Base-by-base conservation (phyloP, 2,329 filamentous ascomycete genomes). In the Beauveria asiatica region DNA sequence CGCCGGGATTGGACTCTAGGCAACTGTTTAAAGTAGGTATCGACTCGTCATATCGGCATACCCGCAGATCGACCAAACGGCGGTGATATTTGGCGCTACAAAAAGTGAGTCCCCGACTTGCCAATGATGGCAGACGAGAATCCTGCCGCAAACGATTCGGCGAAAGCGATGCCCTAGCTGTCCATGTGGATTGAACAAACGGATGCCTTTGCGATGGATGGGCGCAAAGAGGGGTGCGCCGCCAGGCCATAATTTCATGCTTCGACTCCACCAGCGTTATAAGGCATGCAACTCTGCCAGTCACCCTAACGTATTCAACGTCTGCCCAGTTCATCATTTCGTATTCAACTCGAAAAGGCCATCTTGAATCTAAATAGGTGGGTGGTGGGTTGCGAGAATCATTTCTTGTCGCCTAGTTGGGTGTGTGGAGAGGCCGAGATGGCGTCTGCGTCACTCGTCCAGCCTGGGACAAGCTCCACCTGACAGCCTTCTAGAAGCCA, bases 401-500 rank as follows among this genome's bases (percentile, higher is more conserved):
- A 37, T 33, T 58, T 58, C 56, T 52, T 61, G 58, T 27, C 39
- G 50, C 63, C 49, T 69, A 68, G 66, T 70, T 72, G 68, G 69
- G 62, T 66, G 57, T 30, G 61, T 67, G 64, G 63, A 57, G 62
- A 63, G 62, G 30, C 65, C 61, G 65, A 58, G 45, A 63, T 67
- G 64, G 64, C 62, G 64, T 62, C 64, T 67, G 64, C 67, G 66
- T 65, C 62, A 64, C 62, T 58, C 46, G 33, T 58, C 56, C 39
- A 45, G 63, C 23, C 62, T 50, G 58, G 65, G 66, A 70, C 70
- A 73, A 73, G 57, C 71, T 64, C n/a, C 37, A 37, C 58, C 54
- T 59, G 67, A 71, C 67, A 74, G 67, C 67, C 65, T 74, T 74
- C 73, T 67, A 68, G 73, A 74, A 74, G 27, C 37, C 60, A 64